These are phyloP conservation scores for Vitis hybrid DNA, from an alignment of 177 flowering plant species.

Conservation along the genomic window DNA sequence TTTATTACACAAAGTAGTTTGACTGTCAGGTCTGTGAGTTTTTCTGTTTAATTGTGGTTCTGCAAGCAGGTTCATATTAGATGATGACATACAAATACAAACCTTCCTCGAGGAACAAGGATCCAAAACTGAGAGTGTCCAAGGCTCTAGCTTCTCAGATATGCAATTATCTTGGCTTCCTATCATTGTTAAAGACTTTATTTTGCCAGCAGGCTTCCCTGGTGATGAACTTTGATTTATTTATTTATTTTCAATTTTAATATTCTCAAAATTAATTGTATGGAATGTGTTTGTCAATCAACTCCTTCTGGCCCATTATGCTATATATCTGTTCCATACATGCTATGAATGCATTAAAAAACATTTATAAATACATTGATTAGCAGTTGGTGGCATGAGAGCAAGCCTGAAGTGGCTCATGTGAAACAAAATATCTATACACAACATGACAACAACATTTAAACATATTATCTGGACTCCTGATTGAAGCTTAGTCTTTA, in stretches of 20 bases:
- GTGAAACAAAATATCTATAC: no score
- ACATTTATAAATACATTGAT: no score
- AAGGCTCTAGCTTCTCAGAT: constrained; percentile 20
- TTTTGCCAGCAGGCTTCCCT: constrained; percentile 88
- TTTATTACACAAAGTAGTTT: not conserved
- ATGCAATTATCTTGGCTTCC: constrained; percentile 61
- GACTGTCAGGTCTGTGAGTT: not conserved
- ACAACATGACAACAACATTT: no score
- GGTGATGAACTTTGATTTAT: constrained; percentile 30
- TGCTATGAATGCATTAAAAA: no score
- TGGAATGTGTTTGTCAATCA: not conserved
- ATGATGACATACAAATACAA: constrained; percentile 30
- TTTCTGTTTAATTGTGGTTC: not conserved
- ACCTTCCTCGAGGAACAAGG: constrained; percentile 40
- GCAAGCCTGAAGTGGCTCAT: no score
- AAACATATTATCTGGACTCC: no score
- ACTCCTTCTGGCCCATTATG: no score
- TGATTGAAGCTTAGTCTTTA: no score
- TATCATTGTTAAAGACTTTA: constrained; percentile 47
- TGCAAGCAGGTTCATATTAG: constrained; percentile 49
- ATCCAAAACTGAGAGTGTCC: constrained; percentile 13
- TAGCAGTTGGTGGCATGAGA: no score
- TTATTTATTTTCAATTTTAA: no score
- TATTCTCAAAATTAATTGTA: not conserved
- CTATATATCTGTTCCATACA: no score